A percentile compares a stretch with the other conserved stretches of the same genome.
These are phyloP conservation scores for Spathaspora girioi DNA, from an alignment of 805 yeast genomes.

Conservation along the genomic window DNA sequence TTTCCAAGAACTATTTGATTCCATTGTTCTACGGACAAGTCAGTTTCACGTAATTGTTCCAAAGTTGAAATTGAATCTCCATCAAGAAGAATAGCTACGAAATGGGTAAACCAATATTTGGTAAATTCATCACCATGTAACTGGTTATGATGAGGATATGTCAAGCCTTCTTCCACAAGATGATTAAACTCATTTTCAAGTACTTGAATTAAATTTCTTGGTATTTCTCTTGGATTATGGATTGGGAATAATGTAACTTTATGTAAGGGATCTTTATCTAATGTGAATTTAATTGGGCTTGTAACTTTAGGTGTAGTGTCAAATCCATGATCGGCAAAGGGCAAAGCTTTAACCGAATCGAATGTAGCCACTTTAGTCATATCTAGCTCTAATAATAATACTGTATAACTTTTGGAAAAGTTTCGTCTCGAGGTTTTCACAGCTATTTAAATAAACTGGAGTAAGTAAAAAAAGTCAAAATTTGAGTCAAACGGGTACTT, in stretches of 20 bases:
- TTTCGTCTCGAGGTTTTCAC: background rate
- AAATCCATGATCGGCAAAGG: conserved; percentile 31
- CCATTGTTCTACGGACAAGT: conserved; percentile 41
- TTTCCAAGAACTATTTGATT: conserved; percentile 57
- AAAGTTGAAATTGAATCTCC: conserved; percentile 20
- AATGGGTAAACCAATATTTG: conserved; percentile 66
- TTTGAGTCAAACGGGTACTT: background rate
- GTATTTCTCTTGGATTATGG: conserved; percentile 45
- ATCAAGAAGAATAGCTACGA: conserved; percentile 58
- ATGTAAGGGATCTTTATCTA: conserved; percentile 38
- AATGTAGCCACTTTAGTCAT: conserved; percentile 4
- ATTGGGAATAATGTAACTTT: conserved; percentile 62
- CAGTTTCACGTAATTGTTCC: conserved; percentile 24
- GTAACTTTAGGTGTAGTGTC: conserved; percentile 25
- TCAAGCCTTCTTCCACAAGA: conserved; percentile 68
- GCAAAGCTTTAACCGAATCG: conserved; percentile 17
- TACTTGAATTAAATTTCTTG: conserved; percentile 44
- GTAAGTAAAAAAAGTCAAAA: background rate
- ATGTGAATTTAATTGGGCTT: conserved; percentile 27
- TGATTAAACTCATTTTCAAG: conserved; percentile 53
- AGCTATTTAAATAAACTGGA: background rate
- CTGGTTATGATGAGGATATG: conserved; percentile 60
- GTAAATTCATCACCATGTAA: conserved; percentile 47
- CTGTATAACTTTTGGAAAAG: background rate
- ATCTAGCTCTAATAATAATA: too few species aligned